A percentile compares a stretch with the other conserved stretches of the same genome.
phyloP scores from a whole-genome alignment of 225 moss, liverwort and hornwort genomes.

The Bryoerythrophyllum caledonicum region DNA sequence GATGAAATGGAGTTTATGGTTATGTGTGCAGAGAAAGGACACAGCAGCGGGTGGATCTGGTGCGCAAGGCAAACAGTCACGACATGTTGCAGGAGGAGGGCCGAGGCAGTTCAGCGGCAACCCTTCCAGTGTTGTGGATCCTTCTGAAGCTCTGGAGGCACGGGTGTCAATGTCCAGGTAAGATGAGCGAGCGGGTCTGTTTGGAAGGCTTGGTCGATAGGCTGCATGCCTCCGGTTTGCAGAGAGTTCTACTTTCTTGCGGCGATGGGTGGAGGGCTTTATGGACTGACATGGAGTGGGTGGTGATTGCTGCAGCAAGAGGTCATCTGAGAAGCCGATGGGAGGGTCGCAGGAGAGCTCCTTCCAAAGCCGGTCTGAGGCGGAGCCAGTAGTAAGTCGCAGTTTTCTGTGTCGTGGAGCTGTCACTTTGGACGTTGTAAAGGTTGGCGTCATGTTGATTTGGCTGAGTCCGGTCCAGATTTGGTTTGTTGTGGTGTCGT shows the following conservation, averaged over 20 bases:
- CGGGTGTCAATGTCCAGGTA: conserved; percentile 69
- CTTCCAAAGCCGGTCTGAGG: conserved; percentile 47
- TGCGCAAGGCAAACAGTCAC: conserved; percentile 34
- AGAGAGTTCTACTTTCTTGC: background rate
- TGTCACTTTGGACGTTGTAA: conserved; percentile 8
- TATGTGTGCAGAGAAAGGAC: conserved; percentile 34
- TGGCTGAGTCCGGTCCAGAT: background rate
- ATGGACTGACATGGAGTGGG: conserved; percentile 3
- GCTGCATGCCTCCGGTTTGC: background rate
- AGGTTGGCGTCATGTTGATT: background rate
- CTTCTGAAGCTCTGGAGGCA: conserved; percentile 64
- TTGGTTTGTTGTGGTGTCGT: background rate
- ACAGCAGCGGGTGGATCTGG: conserved; percentile 15
- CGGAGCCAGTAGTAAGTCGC: conserved; percentile 38
- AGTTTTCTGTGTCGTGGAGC: background rate
- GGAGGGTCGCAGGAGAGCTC: conserved; percentile 35
- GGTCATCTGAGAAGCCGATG: conserved; percentile 37
- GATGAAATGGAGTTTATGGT: background rate
- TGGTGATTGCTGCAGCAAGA: conserved; percentile 38
- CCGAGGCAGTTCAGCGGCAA: conserved; percentile 48
- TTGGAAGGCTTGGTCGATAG: background rate
- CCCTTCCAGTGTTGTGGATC: conserved; percentile 34
- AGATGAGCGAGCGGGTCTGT: conserved; percentile 13
- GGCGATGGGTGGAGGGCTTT: background rate
- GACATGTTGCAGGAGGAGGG: conserved; percentile 45